Percentiles rank a stretch among this genome's conserved stretches.
These are phyloP conservation scores for Pseudogymnoascus sp. DNA, from an alignment of 2,329 filamentous ascomycete genomes.

Conservation along the genomic window DNA sequence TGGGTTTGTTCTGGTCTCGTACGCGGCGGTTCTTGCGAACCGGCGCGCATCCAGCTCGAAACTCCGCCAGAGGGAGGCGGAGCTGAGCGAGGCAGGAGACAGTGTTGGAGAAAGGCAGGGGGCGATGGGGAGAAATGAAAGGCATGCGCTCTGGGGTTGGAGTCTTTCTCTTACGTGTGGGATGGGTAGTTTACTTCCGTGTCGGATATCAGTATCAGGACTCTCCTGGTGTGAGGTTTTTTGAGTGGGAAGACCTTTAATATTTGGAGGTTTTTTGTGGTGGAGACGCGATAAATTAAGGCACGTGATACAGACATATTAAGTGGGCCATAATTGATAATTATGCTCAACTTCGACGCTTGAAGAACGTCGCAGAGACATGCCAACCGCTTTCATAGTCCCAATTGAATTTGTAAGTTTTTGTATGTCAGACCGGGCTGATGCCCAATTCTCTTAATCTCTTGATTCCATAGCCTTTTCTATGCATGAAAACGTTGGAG, in stretches of 20 bases:
- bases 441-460: neutral
- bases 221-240: neutral
- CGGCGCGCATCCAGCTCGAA: neutral
- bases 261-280: neutral
- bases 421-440: too few relatives aligned
- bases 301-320: neutral
- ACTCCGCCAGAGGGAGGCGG: constrained; percentile 3
- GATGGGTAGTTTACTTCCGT: neutral
- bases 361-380: neutral
- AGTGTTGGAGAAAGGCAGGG: neutral
- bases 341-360: neutral
- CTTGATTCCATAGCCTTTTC: too few relatives aligned
- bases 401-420: too few relatives aligned
- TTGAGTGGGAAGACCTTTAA: neutral
- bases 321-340: neutral
- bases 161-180: neutral
- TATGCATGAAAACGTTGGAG: too few relatives aligned
- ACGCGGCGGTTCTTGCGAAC: neutral
- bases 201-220: neutral
- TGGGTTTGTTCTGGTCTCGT: constrained; percentile 6
- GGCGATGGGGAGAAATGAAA: neutral
- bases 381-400: too few relatives aligned
- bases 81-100: constrained; percentile 6
- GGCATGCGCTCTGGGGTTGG: neutral
- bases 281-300: neutral